A percentile compares a stretch with the other conserved stretches of the same genome.
phyloP scores from a whole-genome alignment of 192 early-diverging fungal species.

The Dissophora ornata region DNA sequence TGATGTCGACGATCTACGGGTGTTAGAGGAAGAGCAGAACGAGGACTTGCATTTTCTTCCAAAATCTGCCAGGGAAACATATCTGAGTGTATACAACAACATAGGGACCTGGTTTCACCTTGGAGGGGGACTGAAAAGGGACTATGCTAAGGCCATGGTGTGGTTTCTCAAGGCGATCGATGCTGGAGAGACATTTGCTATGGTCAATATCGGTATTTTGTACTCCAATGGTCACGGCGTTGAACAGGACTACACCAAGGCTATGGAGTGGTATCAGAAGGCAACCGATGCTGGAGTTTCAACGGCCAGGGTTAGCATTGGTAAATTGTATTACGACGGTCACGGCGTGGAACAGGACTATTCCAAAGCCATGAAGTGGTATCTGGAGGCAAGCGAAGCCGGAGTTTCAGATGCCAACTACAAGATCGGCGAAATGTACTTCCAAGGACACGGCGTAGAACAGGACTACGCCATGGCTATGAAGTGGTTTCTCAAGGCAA shows the following conservation, averaged over 20 bases:
- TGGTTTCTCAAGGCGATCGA: slow-evolving; percentile 55
- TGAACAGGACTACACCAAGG: slow-evolving; percentile 29
- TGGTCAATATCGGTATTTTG: slow-evolving; percentile 42
- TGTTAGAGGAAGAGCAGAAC: neutral
- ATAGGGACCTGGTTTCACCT: slow-evolving; percentile 35
- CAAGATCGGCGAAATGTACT: neutral
- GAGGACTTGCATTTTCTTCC: neutral
- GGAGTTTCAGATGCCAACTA: slow-evolving; percentile 18
- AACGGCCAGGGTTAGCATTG: slow-evolving; percentile 39
- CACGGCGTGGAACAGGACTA: slow-evolving; percentile 20
- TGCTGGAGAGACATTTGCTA: slow-evolving; percentile 37
- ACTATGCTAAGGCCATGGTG: neutral
- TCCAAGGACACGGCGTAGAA: neutral
- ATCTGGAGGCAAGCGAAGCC: slow-evolving; percentile 33
- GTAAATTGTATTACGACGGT: slow-evolving; percentile 50
- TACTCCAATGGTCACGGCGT: slow-evolving; percentile 55
- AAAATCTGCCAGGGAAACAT: neutral
- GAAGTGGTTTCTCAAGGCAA: slow-evolving; percentile 52
- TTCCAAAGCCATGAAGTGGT: slow-evolving; percentile 34
- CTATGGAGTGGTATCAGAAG: slow-evolving; percentile 56
- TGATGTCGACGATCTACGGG: neutral
- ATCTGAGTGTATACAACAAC: neutral
- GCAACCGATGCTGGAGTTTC: slow-evolving; percentile 40
- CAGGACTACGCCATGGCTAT: slow-evolving; percentile 38
- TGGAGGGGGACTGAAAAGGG: slow-evolving; percentile 38